Evolutionary conservation across 768 basidiomycete species (phyloP).

Genomic region (Naganishia kalamii): DNA sequence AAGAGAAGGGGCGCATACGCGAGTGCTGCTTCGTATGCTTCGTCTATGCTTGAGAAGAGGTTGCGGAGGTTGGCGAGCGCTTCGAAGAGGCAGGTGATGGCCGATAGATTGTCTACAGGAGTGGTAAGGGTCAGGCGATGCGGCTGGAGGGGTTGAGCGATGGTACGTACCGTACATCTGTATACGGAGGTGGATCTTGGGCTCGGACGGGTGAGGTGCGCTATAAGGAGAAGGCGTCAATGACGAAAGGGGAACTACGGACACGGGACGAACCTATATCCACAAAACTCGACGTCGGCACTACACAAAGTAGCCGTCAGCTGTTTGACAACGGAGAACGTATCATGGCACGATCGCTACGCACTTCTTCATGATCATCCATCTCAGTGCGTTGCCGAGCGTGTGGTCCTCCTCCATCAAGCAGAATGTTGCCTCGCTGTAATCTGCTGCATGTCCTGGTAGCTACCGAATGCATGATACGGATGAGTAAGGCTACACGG

Average conservation of each 20-base stretch:
- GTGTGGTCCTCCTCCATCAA: slow-evolving; percentile 93
- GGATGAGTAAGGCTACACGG: no score
- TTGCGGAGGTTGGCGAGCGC: slow-evolving; percentile 73
- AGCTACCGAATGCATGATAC: slow-evolving; percentile 54
- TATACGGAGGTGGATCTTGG: slow-evolving; percentile 90
- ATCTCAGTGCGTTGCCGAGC: slow-evolving; percentile 84
- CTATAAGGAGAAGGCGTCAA: slow-evolving; percentile 46
- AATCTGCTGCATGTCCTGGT: slow-evolving; percentile 70
- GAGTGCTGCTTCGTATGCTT: slow-evolving; percentile 56
- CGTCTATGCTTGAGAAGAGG: slow-evolving; percentile 65
- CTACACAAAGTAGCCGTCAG: slow-evolving; percentile 48
- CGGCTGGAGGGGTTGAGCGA: slow-evolving; percentile 1
- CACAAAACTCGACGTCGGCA: slow-evolving; percentile 95
- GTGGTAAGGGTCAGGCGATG: background rate
- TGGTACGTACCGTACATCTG: slow-evolving; percentile 90
- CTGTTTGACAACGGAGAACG: background rate
- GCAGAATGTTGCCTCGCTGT: slow-evolving; percentile 84
- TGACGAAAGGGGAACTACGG: background rate
- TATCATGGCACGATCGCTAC: slow-evolving; percentile 39
- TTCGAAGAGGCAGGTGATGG: slow-evolving; percentile 67
- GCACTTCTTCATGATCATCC: slow-evolving; percentile 99
- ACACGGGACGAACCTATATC: slow-evolving; percentile 66
- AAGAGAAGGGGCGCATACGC: background rate
- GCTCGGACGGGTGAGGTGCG: slow-evolving; percentile 93
- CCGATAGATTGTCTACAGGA: slow-evolving; percentile 70